These are phyloP conservation scores for Malassezia slooffiae DNA, from an alignment of 1,284 basidiomycete genomes.

Conservation along the genomic window DNA sequence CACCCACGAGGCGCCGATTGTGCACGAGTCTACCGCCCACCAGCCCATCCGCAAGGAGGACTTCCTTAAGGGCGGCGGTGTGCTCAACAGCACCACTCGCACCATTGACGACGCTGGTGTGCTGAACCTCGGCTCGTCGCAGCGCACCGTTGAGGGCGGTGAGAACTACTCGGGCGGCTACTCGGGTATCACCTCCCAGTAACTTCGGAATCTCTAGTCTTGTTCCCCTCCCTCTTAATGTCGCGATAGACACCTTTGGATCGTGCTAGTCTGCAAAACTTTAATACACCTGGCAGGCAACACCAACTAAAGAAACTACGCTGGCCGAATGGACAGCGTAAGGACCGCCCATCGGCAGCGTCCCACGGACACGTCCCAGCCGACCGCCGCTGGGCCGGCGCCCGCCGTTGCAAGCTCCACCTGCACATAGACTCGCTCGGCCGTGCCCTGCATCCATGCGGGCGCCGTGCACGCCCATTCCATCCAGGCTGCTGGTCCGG, in stretches of 20 bases:
- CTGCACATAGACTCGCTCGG: background rate
- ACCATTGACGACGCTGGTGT: slow-evolving; percentile 28
- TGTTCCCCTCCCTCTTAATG: too few relatives aligned
- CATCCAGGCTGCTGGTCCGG: slow-evolving; percentile 9
- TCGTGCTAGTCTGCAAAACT: too few relatives aligned
- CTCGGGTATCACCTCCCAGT: too few relatives aligned
- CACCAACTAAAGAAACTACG: too few relatives aligned
- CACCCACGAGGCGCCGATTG: slow-evolving; percentile 44
- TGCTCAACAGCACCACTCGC: slow-evolving; percentile 21
- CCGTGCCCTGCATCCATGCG: too few relatives aligned
- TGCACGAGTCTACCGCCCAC: slow-evolving; percentile 40
- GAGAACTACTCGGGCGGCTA: slow-evolving; percentile 15
- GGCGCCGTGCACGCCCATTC: slow-evolving; percentile 6
- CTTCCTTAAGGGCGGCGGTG: slow-evolving; percentile 36
- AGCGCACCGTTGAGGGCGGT: slow-evolving; percentile 36
- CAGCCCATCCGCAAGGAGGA: slow-evolving; percentile 38
- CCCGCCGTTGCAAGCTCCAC: slow-evolving; percentile 3
- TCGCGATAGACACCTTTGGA: too few relatives aligned
- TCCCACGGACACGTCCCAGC: slow-evolving; percentile 3
- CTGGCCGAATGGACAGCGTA: too few relatives aligned
- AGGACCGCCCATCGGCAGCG: too few relatives aligned
- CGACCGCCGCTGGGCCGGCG: slow-evolving; percentile 1
- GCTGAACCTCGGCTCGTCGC: slow-evolving; percentile 34
- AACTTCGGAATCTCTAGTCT: too few relatives aligned
- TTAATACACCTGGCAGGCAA: too few relatives aligned